A percentile compares a stretch with the other conserved stretches of the same genome.
Conservation (phyloP, 768 basidiomycete genomes). For the Lentinula edodes region DNA sequence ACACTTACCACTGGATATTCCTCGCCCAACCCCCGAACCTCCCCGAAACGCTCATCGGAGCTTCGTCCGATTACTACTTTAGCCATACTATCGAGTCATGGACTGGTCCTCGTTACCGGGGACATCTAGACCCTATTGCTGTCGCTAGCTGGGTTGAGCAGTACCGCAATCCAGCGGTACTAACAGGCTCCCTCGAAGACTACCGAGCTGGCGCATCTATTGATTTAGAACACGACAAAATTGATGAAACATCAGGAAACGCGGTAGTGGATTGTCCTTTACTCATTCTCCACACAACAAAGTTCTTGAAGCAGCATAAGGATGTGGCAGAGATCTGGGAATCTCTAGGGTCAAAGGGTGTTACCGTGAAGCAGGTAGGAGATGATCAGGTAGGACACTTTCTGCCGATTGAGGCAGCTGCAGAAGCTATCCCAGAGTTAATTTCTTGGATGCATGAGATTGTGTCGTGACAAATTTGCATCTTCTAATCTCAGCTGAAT, state of each 20-base stretch:
- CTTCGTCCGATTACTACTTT: slow-evolving; percentile 9
- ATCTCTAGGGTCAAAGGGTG: background rate
- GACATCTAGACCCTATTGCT: slow-evolving; percentile 2
- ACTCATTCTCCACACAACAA: background rate
- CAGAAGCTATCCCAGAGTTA: background rate
- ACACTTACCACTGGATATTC: slow-evolving; percentile 7
- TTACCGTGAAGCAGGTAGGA: slow-evolving; percentile 5
- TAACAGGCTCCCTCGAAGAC: slow-evolving; percentile 6
- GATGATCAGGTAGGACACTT: slow-evolving; percentile 7
- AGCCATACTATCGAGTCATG: background rate
- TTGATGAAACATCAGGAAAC: background rate
- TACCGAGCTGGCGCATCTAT: slow-evolving; percentile 9
- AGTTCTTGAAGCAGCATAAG: background rate
- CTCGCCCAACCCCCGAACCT: slow-evolving; percentile 4
- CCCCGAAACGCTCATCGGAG: slow-evolving; percentile 6
- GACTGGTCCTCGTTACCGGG: slow-evolving; percentile 3
- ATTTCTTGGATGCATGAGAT: slow-evolving; percentile 15
- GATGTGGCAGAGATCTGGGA: slow-evolving; percentile 2
- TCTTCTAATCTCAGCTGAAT: background rate
- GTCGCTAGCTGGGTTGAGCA: slow-evolving; percentile 6
- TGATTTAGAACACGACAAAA: slow-evolving; percentile 8
- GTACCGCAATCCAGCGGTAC: slow-evolving; percentile 7
- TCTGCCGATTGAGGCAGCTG: slow-evolving; percentile 5
- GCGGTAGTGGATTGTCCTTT: slow-evolving; percentile 4
- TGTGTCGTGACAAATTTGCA: background rate